Evolutionary conservation across 2,329 filamentous ascomycete genomes (phyloP).

Genomic region (Aspergillus aculeatinus): DNA sequence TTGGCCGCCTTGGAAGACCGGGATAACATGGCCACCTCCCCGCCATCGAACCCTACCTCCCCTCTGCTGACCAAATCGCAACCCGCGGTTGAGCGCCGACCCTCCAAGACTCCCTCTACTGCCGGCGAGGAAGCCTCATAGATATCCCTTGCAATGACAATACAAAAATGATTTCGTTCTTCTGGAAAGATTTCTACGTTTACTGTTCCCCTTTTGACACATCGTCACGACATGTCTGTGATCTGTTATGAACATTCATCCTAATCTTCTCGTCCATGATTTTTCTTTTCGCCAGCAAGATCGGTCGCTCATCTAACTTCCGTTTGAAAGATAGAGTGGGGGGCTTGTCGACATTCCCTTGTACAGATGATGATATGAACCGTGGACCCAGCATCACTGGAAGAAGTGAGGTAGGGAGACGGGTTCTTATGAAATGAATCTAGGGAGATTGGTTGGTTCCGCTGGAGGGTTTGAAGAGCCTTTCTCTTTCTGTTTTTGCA

Average conservation of each 20-base stretch:
- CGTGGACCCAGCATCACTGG: slow-evolving; percentile 2
- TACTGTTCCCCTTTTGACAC: slow-evolving; percentile 15
- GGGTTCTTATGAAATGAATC: slow-evolving; percentile 12
- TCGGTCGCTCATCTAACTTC: slow-evolving; percentile 18
- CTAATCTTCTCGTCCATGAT: slow-evolving; percentile 27
- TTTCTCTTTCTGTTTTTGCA: slow-evolving; percentile 5
- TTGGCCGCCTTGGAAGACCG: slow-evolving; percentile 48
- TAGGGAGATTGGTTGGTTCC: slow-evolving; percentile 19
- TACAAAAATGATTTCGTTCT: slow-evolving; percentile 35
- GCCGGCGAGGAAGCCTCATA: slow-evolving; percentile 42
- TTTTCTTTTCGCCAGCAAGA: slow-evolving; percentile 12
- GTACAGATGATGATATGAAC: slow-evolving; percentile 21
- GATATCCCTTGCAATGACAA: slow-evolving; percentile 40
- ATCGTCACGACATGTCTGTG: slow-evolving; percentile 18
- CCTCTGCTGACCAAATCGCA: slow-evolving; percentile 49
- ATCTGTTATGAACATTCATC: slow-evolving; percentile 22
- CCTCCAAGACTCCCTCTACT: slow-evolving; percentile 46
- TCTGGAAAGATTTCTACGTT: slow-evolving; percentile 36
- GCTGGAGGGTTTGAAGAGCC: slow-evolving; percentile 10
- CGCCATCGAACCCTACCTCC: slow-evolving; percentile 50
- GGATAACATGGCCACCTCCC: slow-evolving; percentile 49
- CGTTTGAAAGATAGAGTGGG: slow-evolving; percentile 13
- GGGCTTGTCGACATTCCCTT: slow-evolving; percentile 19
- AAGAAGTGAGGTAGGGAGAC: slow-evolving; percentile 11
- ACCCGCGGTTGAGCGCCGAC: slow-evolving; percentile 45